phyloP scores from a whole-genome alignment of 768 basidiomycete species.

The Mycena polygramma region DNA sequence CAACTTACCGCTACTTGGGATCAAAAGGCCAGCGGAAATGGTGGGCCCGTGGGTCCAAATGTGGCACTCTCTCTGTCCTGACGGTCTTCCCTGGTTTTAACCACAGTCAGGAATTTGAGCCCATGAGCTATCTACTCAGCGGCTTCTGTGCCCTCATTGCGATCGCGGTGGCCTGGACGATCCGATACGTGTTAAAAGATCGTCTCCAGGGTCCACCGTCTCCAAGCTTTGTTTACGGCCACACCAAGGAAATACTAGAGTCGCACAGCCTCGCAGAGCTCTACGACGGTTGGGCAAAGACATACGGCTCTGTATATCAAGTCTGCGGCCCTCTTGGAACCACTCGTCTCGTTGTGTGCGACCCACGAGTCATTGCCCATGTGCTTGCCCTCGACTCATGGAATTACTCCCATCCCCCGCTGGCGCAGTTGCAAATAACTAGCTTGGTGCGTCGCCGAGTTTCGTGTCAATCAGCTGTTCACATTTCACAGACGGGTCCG shows the following conservation, averaged over 20 bases:
- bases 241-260: constrained; percentile 7
- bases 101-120: background rate
- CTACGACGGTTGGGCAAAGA: constrained; percentile 51
- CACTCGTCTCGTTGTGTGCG: constrained; percentile 37
- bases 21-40: too few relatives aligned
- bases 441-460: constrained; percentile 31
- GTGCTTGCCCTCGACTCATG: constrained; percentile 49
- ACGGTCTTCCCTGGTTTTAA: background rate
- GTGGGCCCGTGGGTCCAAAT: too few relatives aligned
- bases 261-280: constrained; percentile 15
- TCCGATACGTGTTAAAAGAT: constrained; percentile 1
- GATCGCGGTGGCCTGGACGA: constrained; percentile 1
- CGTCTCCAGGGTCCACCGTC: constrained; percentile 20
- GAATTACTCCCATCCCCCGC: constrained; percentile 45
- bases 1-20: background rate
- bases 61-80: background rate
- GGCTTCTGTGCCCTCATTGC: background rate
- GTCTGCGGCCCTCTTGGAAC: constrained; percentile 36
- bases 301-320: constrained; percentile 48
- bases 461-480: background rate
- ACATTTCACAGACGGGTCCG: constrained; percentile 11
- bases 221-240: constrained; percentile 23
- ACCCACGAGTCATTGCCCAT: constrained; percentile 52
- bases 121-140: background rate
- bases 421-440: constrained; percentile 28